Percentiles rank a stretch among this genome's conserved stretches.
Evolutionary conservation across 768 basidiomycete genomes (phyloP).

Genomic region (Suillus decipiens): DNA sequence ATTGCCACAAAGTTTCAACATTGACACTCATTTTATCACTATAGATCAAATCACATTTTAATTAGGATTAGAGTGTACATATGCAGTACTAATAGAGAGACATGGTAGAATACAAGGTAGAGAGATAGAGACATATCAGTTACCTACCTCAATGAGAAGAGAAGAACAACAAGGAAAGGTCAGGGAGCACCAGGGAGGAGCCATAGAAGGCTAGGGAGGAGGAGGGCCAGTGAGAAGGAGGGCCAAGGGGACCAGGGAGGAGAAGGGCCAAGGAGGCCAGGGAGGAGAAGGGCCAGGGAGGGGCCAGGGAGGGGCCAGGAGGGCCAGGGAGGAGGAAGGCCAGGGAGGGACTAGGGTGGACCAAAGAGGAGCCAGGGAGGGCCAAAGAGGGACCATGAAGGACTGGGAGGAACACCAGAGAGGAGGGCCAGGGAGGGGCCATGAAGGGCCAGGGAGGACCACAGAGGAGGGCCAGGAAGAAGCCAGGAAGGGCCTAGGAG

Average conservation of each 20-base stretch:
- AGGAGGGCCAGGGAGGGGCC: neutral
- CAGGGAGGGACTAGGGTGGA: neutral
- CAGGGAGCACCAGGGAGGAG: neutral
- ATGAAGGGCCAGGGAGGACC: no score
- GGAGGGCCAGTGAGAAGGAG: no score
- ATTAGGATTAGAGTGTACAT: neutral
- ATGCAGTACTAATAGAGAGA: neutral
- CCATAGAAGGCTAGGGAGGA: no score
- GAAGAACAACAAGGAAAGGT: neutral
- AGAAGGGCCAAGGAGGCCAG: no score
- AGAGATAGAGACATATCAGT: neutral
- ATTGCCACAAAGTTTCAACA: neutral
- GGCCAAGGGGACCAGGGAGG: no score
- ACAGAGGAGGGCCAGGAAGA: no score
- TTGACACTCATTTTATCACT: neutral
- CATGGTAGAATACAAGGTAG: neutral
- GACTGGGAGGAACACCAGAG: neutral
- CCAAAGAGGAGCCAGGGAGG: neutral
- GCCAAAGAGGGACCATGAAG: neutral
- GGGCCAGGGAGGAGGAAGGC: no score
- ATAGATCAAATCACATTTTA: neutral
- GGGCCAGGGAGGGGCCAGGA: no score
- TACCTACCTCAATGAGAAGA: neutral
- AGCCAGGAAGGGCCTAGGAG: no score
- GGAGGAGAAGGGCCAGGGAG: no score